Evolutionary conservation across 305 asterid genomes (phyloP), one percentile per base, ranked within the genome.

Genomic region (Euphrasia arctica): DNA sequence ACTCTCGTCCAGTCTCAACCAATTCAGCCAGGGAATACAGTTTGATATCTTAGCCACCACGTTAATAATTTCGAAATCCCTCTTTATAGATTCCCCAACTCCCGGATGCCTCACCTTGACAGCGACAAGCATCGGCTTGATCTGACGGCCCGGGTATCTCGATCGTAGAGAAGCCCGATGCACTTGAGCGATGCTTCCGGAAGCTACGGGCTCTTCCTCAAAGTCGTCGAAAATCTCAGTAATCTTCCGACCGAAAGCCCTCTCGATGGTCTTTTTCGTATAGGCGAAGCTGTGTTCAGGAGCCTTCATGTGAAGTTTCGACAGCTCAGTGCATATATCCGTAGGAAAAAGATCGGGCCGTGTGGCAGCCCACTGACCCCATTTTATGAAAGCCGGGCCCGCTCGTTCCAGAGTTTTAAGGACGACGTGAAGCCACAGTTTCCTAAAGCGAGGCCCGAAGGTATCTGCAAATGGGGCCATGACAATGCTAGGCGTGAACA

Each of bases 351-450:
- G 85, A 82, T 93, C 97, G 0, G 96, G 99, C 11, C 99, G 84
- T 48, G 97, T 86, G 57, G 97, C 97, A 32, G 97, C 97, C 97
- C 97, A 93, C 61, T 90, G 99, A 70, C 99, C 97, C 99, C 96
- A 93, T 75, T 90, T 93, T 75, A 93, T 93, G 71, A 93, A 93
- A 0, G 96, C 97, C 14, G 99, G 99, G 36, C 97, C 99, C n/a
- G 97, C 97, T 70, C 77, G 76, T 83, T 86, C 97, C 10, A 93
- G 84, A 7, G 99, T 93, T 25, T 70, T 82, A 73, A 77, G 99
- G 67, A 93, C 89, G 70, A 83, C 80, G 66, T 83, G 92, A 63
- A 93, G 96, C 99, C 99, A 93, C 59, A 78, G 28, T 75, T 82
- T 83, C 75, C 97, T 75, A 50, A 77, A 93, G 50, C 32, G 59